These are phyloP conservation scores for Aegilops longissima DNA, from an alignment of 176 grass and related monocot genomes.

Conservation along the genomic window DNA sequence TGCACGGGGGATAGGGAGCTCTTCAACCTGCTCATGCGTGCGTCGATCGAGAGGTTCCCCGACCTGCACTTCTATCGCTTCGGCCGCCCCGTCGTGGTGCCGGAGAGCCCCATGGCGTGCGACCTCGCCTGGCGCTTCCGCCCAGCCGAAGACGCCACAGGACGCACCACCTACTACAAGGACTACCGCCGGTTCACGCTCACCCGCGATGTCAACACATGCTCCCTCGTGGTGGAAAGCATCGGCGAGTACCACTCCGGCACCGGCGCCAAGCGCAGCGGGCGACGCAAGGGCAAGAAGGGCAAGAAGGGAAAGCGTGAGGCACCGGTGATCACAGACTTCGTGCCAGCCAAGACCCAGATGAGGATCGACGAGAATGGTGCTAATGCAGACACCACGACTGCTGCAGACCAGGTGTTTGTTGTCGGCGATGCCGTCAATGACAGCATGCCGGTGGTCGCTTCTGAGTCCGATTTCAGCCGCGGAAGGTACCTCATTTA, in stretches of 20 bases:
- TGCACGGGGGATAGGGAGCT: slow-evolving; percentile 70
- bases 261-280: slow-evolving; percentile 49
- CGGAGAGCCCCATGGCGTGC: slow-evolving; percentile 53
- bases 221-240: slow-evolving; percentile 46
- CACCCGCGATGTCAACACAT: slow-evolving; percentile 58
- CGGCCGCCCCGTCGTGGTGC: slow-evolving; percentile 62
- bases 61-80: slow-evolving; percentile 92
- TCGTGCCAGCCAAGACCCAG: slow-evolving; percentile 42
- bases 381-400: slow-evolving; percentile 37
- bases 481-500: slow-evolving; percentile 69
- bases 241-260: slow-evolving; percentile 83
- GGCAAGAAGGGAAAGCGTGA: slow-evolving; percentile 47
- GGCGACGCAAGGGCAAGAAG: slow-evolving; percentile 56
- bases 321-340: slow-evolving; percentile 12
- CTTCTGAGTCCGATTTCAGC: slow-evolving; percentile 76
- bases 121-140: slow-evolving; percentile 98
- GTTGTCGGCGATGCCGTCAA: slow-evolving; percentile 79
- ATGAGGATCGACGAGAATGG: slow-evolving; percentile 61
- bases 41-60: slow-evolving; percentile 68
- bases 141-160: slow-evolving; percentile 53
- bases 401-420: slow-evolving; percentile 25
- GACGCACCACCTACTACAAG: slow-evolving; percentile 80
- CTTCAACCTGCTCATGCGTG: slow-evolving; percentile 75
- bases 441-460: slow-evolving; percentile 69
- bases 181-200: slow-evolving; percentile 92